phyloP scores from a whole-genome alignment of 495 filamentous ascomycete species.

The Aspergillus baeticus region DNA sequence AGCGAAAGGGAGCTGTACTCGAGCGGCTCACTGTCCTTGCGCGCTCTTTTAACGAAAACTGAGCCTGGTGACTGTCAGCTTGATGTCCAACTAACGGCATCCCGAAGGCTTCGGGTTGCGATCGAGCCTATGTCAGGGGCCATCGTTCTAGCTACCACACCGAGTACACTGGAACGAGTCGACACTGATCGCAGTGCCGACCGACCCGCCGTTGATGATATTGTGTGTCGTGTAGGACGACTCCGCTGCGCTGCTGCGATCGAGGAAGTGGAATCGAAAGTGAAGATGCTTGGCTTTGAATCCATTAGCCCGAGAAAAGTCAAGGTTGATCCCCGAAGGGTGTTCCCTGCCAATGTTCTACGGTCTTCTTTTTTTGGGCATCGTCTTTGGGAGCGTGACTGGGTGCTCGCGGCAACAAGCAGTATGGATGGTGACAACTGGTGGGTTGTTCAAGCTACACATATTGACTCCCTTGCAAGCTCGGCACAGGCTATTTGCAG shows the following conservation, averaged over 20 bases:
- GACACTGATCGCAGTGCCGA: constrained; percentile 36
- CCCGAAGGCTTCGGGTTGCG: constrained; percentile 55
- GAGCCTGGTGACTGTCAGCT: constrained; percentile 67
- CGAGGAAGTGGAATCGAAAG: constrained; percentile 62
- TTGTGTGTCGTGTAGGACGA: constrained; percentile 48
- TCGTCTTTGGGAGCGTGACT: constrained; percentile 59
- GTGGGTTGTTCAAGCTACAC: constrained; percentile 60
- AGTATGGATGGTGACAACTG: constrained; percentile 73
- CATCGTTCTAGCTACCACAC: constrained; percentile 36
- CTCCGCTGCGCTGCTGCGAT: constrained; percentile 57
- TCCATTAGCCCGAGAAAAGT: constrained; percentile 51
- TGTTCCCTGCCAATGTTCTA: constrained; percentile 60
- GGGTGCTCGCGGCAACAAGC: constrained; percentile 66
- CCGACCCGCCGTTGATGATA: constrained; percentile 54
- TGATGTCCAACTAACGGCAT: constrained; percentile 62
- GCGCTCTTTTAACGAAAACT: constrained; percentile 49
- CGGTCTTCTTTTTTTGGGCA: constrained; percentile 65
- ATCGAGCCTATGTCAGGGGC: constrained; percentile 63
- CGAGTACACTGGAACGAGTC: constrained; percentile 44
- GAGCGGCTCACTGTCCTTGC: constrained; percentile 51
- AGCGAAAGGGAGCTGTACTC: constrained; percentile 56
- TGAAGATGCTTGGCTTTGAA: constrained; percentile 61
- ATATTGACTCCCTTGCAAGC: constrained; percentile 11
- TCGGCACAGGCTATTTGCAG: constrained; percentile 31
- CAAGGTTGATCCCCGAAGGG: constrained; percentile 55